Conservation (phyloP, 345 rosid species). For the Populus tremula region DNA sequence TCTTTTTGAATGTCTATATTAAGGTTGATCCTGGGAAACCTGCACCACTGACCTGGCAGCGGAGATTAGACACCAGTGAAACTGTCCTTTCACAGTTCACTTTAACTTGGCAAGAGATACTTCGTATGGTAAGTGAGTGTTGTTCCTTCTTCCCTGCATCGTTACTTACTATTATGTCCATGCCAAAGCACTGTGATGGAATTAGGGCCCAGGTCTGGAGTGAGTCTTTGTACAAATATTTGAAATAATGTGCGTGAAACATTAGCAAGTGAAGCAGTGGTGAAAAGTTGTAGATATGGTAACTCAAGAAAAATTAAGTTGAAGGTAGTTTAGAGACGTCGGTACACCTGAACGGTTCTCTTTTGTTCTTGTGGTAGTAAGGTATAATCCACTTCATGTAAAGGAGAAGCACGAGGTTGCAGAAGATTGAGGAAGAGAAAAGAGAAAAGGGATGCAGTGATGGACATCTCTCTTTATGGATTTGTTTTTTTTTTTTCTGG, state of each 20-base stretch:
- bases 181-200: neutral
- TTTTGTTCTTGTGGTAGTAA: neutral
- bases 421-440: neutral
- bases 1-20: neutral
- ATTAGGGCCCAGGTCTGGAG: neutral
- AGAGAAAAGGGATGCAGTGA: neutral
- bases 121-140: slow-evolving; percentile 17
- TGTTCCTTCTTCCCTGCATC: neutral
- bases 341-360: neutral
- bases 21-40: slow-evolving; percentile 34
- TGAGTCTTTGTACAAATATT: neutral
- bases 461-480: neutral
- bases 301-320: neutral
- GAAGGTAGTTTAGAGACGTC: neutral
- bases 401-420: neutral
- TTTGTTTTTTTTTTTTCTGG: no score
- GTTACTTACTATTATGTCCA: neutral
- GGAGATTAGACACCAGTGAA: slow-evolving; percentile 17
- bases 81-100: slow-evolving; percentile 10
- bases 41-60: slow-evolving; percentile 35
- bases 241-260: neutral
- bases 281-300: neutral
- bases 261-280: neutral
- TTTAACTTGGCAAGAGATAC: slow-evolving; percentile 22
- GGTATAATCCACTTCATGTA: neutral